These are phyloP conservation scores for Amborella trichopoda DNA, from an alignment of 164 flowering plant genomes.

Conservation along the genomic window DNA sequence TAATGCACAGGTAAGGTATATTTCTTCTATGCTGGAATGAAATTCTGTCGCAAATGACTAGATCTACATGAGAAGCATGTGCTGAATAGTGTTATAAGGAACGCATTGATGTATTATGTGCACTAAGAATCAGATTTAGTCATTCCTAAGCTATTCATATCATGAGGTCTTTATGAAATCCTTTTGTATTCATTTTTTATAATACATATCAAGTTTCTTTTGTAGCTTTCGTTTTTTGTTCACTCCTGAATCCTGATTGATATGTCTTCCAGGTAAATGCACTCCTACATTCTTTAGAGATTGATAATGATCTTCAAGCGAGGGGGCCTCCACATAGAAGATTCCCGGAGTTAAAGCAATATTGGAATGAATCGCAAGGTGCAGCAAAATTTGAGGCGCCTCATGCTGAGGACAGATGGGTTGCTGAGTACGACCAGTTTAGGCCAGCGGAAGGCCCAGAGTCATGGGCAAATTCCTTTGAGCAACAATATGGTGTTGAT, in stretches of 20 bases:
- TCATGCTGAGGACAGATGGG: conserved; percentile 63
- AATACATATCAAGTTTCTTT: not conserved
- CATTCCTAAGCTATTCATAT: no score
- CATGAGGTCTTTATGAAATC: no score
- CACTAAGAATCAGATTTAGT: no score
- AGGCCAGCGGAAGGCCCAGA: conserved; percentile 37
- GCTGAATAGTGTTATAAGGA: no score
- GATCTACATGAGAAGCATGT: no score
- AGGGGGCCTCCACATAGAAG: conserved; percentile 58
- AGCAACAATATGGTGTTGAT: conserved; percentile 68
- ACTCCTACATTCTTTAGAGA: conserved; percentile 69
- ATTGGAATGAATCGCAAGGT: conserved; percentile 90
- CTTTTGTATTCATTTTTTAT: no score
- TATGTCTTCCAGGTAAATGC: conserved; percentile 58
- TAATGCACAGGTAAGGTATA: conserved; percentile 62
- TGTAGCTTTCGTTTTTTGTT: not conserved
- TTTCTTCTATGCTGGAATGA: no score
- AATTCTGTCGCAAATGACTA: no score
- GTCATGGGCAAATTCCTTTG: conserved; percentile 75
- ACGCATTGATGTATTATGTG: no score
- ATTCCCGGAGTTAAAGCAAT: conserved; percentile 64
- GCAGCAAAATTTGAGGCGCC: conserved; percentile 18
- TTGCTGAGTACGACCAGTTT: conserved; percentile 46
- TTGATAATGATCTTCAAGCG: conserved; percentile 45
- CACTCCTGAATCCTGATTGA: not conserved